Conservation (phyloP, 352 stramenopile species). For the Phytophthora podocarpi region DNA sequence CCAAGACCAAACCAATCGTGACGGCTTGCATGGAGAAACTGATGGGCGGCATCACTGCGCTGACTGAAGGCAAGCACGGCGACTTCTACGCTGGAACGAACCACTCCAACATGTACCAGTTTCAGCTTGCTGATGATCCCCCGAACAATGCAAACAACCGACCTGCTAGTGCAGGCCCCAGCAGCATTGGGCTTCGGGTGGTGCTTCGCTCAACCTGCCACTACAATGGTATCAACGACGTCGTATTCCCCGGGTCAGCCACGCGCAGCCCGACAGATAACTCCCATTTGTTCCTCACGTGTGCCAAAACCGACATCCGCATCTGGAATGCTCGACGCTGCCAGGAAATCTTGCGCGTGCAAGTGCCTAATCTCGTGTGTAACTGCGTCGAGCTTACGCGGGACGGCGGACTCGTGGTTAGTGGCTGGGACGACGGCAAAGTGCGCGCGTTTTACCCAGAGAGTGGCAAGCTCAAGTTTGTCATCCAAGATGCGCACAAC, state of each 20-base stretch:
- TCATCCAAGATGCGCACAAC: conserved; percentile 96
- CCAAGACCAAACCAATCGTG: conserved; percentile 57
- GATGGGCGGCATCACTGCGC: conserved; percentile 91
- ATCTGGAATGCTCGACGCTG: conserved; percentile 94
- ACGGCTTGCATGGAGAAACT: conserved; percentile 82
- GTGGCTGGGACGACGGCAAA: conserved; percentile 97
- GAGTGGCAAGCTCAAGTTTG: conserved; percentile 96
- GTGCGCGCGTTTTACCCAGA: conserved; percentile 97
- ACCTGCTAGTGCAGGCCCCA: conserved; percentile 14
- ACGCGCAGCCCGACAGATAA: conserved; percentile 72
- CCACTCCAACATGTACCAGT: conserved; percentile 95
- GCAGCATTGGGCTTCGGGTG: conserved; percentile 33
- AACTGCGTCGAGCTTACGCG: conserved; percentile 92
- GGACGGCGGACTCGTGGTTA: conserved; percentile 92
- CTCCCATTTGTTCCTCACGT: conserved; percentile 95
- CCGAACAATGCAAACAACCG: conserved; percentile 29
- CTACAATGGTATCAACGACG: conserved; percentile 92
- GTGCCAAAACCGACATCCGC: conserved; percentile 94
- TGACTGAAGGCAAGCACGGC: conserved; percentile 83
- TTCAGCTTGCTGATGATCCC: conserved; percentile 53
- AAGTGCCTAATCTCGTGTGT: conserved; percentile 97
- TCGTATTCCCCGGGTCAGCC: conserved; percentile 89
- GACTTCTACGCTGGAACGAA: conserved; percentile 94
- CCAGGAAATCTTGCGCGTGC: conserved; percentile 96
- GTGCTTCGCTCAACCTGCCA: conserved; percentile 92